Evolutionary conservation across 768 basidiomycete species (phyloP).

Genomic region (Tylopilus sp.): DNA sequence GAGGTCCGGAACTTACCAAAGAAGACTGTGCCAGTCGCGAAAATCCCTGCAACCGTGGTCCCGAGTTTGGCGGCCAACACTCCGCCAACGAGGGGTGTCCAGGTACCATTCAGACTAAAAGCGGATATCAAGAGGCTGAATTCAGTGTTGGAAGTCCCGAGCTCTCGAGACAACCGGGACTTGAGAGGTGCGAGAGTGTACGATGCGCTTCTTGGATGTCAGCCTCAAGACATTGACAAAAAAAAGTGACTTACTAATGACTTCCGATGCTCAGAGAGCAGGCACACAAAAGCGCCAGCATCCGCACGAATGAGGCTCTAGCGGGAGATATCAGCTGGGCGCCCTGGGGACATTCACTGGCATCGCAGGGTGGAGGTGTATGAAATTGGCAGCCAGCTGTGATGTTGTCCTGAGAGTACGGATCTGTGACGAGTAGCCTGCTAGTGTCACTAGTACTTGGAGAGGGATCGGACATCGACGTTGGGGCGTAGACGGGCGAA

Average conservation of each 20-base stretch:
- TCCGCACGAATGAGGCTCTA: slow-evolving; percentile 49
- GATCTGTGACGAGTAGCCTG: background rate
- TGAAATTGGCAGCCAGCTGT: background rate
- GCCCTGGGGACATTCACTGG: background rate
- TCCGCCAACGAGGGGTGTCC: slow-evolving; percentile 79
- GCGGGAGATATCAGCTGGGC: slow-evolving; percentile 20
- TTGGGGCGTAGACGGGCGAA: background rate
- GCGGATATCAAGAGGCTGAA: slow-evolving; percentile 77
- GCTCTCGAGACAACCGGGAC: slow-evolving; percentile 60
- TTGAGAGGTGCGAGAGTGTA: slow-evolving; percentile 81
- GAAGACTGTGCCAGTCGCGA: slow-evolving; percentile 73
- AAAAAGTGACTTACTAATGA: slow-evolving; percentile 54
- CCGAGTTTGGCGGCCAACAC: slow-evolving; percentile 67
- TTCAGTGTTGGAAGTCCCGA: slow-evolving; percentile 73
- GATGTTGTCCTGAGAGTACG: background rate
- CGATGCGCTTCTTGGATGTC: slow-evolving; percentile 45
- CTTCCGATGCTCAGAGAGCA: slow-evolving; percentile 74
- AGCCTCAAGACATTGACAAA: background rate
- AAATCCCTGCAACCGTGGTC: slow-evolving; percentile 65
- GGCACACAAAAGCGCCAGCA: slow-evolving; percentile 63
- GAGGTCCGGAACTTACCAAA: slow-evolving; percentile 38
- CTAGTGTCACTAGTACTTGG: background rate
- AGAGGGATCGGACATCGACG: background rate
- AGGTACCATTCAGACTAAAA: slow-evolving; percentile 68
- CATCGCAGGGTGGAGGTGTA: background rate